Evolutionary conservation across 768 basidiomycete species (phyloP), one percentile per base, ranked within the genome.

Genomic region (Gelatoporia subvermispora): DNA sequence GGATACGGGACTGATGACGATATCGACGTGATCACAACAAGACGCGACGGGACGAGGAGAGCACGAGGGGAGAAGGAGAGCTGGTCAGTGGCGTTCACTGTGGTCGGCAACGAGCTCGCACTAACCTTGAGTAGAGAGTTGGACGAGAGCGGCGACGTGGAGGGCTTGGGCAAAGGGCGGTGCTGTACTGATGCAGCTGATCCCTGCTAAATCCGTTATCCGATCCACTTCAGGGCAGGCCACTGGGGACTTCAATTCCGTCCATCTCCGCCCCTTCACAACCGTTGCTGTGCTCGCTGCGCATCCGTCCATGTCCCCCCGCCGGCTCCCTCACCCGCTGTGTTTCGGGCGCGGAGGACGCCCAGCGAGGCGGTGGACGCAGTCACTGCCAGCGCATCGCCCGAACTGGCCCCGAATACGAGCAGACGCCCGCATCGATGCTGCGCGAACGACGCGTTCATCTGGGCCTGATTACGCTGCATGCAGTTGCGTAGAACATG

Each of bases 171-270:
- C 60, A 61, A 55, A 57, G 56, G 57, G 57, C 50, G 55, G 44
- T 46, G 56, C 50, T 51, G 48, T 50, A 52, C 54, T 53, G 43
- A 44, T 20, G 41, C 47, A 36, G 43, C 47, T 41, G 45, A 48
- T 52, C 46, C 41, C 43, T 41, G 42, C 50, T 47, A 53, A 47
- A 38, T 54, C 41, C 58, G 51, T 61, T 64, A 64, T 64, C 62
- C 56, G 57, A 61, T 61, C 55, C 39, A 49, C 40, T 64, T 64
- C 49, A 64, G 62, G 62, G 62, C 62, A 61, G 56, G 62, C 54
- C 28, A 21, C 24, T 17, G 24, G 28, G 28, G 28, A 31, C 46
- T 9, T 28, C 44, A 17, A 15, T 11, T 38, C 11, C 41, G 21
- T 18, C 38, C 17, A 20, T 7, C 39, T 28, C 23, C 22, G n/a